Evolutionary conservation across 2,329 filamentous ascomycete genomes (phyloP).

Genomic region (Nemania serpens): DNA sequence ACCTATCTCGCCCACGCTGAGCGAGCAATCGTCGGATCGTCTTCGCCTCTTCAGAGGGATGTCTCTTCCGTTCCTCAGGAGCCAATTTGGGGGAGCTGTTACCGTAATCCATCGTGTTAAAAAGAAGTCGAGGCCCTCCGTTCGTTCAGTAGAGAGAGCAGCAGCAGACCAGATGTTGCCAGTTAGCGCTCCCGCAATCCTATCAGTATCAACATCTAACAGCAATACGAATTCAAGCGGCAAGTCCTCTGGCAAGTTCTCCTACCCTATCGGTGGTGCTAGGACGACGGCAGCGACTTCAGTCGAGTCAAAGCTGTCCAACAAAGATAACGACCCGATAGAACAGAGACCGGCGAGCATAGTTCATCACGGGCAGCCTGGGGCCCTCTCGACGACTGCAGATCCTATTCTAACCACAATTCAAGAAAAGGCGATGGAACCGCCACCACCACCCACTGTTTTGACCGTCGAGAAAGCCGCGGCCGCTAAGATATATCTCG

Average conservation of each 20-base stretch:
- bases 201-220: slow-evolving; percentile 32
- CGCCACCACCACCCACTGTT: slow-evolving; percentile 42
- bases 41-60: slow-evolving; percentile 43
- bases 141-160: slow-evolving; percentile 43
- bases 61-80: slow-evolving; percentile 47
- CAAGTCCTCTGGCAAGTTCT: slow-evolving; percentile 37
- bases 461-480: slow-evolving; percentile 77
- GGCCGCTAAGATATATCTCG: slow-evolving; percentile 83
- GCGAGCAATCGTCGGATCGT: slow-evolving; percentile 29
- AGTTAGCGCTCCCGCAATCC: slow-evolving; percentile 30
- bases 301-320: slow-evolving; percentile 48
- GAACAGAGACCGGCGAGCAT: slow-evolving; percentile 39
- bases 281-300: slow-evolving; percentile 47
- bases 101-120: slow-evolving; percentile 50
- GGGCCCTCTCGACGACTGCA: slow-evolving; percentile 28
- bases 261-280: slow-evolving; percentile 35
- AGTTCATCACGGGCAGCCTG: slow-evolving; percentile 36
- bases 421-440: slow-evolving; percentile 42
- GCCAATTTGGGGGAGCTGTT: slow-evolving; percentile 44
- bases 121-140: slow-evolving; percentile 45
- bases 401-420: slow-evolving; percentile 41
- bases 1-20: slow-evolving; percentile 31
- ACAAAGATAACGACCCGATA: slow-evolving; percentile 37
- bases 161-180: slow-evolving; percentile 32
- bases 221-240: slow-evolving; percentile 40